Conservation (phyloP, 768 basidiomycete species). For the Phlebiopsis gigantea region DNA sequence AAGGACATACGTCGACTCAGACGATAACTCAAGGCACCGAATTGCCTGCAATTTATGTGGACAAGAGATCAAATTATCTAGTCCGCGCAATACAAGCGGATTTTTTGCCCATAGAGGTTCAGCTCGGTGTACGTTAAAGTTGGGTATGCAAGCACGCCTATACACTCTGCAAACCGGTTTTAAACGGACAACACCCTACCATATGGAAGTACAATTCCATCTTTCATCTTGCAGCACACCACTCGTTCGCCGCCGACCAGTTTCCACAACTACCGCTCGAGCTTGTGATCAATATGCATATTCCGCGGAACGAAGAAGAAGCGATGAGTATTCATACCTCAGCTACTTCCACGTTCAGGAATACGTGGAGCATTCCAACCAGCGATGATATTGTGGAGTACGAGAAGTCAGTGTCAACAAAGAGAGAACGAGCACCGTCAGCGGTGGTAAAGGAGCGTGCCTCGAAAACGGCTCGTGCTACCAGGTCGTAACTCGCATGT, state of each 20-base stretch:
- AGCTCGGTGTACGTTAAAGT: no score
- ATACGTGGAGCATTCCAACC: background rate
- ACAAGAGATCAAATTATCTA: no score
- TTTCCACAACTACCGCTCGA: background rate
- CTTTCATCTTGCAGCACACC: background rate
- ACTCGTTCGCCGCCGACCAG: background rate
- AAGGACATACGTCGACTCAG: no score
- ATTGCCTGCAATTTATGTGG: no score
- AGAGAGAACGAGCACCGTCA: background rate
- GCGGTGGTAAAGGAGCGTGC: background rate
- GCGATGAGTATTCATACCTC: background rate
- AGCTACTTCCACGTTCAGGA: background rate
- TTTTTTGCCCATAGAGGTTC: no score
- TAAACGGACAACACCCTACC: background rate
- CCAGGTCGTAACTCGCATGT: background rate
- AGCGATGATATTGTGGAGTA: background rate
- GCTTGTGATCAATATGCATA: background rate
- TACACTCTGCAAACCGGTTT: background rate
- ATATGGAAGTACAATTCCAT: background rate
- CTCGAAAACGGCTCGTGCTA: background rate
- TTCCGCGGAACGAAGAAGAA: background rate
- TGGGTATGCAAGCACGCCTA: no score
- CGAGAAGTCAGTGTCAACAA: background rate
- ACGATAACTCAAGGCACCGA: no score
- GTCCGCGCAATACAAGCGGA: no score